A percentile compares a stretch with the other conserved stretches of the same genome.
Evolutionary conservation across 164 flowering plant genomes (phyloP).

Genomic region (Aristolochia contorta): DNA sequence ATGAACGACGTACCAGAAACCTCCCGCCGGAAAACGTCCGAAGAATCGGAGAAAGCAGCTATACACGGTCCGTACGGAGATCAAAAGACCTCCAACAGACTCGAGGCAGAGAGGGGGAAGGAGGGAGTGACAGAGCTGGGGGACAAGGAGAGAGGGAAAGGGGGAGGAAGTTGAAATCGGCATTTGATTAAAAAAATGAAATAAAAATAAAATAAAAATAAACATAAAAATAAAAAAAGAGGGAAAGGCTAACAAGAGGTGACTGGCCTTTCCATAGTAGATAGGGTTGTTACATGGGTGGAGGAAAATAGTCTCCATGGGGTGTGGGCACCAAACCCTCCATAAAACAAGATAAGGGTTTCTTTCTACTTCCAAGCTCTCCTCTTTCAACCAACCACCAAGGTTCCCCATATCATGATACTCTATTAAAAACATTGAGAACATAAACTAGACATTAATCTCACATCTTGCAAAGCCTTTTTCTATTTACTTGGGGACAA

Average conservation of each 20-base stretch:
- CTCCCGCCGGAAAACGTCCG: constrained; percentile 1
- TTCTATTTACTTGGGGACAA: too few species aligned
- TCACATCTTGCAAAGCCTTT: too few species aligned
- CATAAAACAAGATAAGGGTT: neutral
- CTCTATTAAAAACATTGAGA: too few species aligned
- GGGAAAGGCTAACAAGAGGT: neutral
- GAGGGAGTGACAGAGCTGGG: constrained; percentile 5
- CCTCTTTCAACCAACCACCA: too few species aligned
- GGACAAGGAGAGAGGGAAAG: neutral
- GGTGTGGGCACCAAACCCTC: neutral
- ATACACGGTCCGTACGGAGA: neutral
- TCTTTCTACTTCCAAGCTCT: neutral
- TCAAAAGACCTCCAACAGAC: neutral
- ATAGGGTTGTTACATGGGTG: constrained; percentile 73
- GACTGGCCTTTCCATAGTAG: constrained; percentile 43
- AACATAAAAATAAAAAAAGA: neutral
- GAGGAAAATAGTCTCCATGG: constrained; percentile 27
- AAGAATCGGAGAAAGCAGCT: neutral
- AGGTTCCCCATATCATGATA: too few species aligned
- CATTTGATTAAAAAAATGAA: too few species aligned
- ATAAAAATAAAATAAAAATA: too few species aligned
- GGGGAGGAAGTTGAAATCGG: too few species aligned
- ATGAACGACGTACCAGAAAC: constrained; percentile 7
- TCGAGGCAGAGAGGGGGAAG: neutral
- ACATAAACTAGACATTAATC: too few species aligned